These are phyloP conservation scores for Volvox carteri DNA, from an alignment of 163 green algal genomes.

Conservation along the genomic window DNA sequence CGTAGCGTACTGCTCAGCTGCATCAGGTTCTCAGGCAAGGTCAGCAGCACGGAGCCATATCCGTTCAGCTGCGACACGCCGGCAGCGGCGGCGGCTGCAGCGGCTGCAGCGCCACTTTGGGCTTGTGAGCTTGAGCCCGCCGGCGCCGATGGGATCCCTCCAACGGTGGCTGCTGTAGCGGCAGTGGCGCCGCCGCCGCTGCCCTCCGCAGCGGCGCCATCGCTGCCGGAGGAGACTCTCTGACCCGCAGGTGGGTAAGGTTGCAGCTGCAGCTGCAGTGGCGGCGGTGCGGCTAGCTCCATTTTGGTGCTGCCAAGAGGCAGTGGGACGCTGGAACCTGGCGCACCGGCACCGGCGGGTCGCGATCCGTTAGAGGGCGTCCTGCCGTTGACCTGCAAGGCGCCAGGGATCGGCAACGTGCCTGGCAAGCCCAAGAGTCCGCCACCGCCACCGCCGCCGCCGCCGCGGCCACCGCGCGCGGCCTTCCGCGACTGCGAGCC, in stretches of 20 bases:
- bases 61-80: background rate
- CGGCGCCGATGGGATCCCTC: background rate
- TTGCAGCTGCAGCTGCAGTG: background rate
- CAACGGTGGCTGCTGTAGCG: no score
- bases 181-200: background rate
- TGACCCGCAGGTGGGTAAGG: background rate
- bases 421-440: background rate
- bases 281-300: background rate
- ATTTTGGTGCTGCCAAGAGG: background rate
- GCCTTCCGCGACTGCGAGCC: background rate
- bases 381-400: background rate
- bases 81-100: background rate
- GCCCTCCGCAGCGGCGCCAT: background rate
- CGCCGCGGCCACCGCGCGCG: background rate
- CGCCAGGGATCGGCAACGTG: background rate
- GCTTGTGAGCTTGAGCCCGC: background rate
- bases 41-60: conserved; percentile 6
- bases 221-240: background rate
- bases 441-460: background rate
- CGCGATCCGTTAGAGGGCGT: background rate
- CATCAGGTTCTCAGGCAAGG: conserved; percentile 31
- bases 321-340: background rate
- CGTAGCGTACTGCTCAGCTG: conserved; percentile 29
- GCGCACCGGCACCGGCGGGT: background rate
- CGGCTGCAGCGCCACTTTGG: background rate